Conservation (phyloP, 306 rosid genomes). For the Cyamopsis tetragonoloba region DNA sequence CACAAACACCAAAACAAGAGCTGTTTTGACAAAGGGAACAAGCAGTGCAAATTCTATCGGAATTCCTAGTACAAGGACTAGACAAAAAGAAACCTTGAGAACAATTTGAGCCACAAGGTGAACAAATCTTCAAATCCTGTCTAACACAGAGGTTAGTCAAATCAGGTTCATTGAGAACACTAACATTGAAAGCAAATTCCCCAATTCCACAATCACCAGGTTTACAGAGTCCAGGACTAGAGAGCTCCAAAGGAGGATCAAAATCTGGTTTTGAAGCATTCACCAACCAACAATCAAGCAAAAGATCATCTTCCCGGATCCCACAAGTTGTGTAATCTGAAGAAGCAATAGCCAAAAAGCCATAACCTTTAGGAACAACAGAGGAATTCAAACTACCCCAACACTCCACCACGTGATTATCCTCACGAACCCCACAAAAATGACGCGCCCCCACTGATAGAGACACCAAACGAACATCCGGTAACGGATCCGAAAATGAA, state of each 20-base stretch:
- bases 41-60: conserved; percentile 78
- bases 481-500: conserved; percentile 38
- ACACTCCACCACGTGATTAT: conserved; percentile 71
- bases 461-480: conserved; percentile 31
- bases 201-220: conserved; percentile 43
- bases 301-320: conserved; percentile 75
- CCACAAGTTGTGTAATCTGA: conserved; percentile 81
- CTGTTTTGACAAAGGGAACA: conserved; percentile 97
- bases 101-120: conserved; percentile 80
- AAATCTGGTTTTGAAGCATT: conserved; percentile 43
- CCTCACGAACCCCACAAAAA: conserved; percentile 74
- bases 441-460: conserved; percentile 62
- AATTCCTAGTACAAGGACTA: conserved; percentile 59
- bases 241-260: conserved; percentile 89
- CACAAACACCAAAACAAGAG: conserved; percentile 66
- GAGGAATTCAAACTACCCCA: conserved; percentile 82
- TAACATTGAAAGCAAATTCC: conserved; percentile 77
- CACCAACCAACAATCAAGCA: conserved; percentile 80
- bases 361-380: conserved; percentile 51
- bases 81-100: conserved; percentile 82
- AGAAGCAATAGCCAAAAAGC: conserved; percentile 82
- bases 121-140: conserved; percentile 71
- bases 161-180: conserved; percentile 60
- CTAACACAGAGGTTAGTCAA: conserved; percentile 69
- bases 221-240: conserved; percentile 80